phyloP scores from a whole-genome alignment of 2,329 filamentous ascomycete species.

The Colletotrichum musae region DNA sequence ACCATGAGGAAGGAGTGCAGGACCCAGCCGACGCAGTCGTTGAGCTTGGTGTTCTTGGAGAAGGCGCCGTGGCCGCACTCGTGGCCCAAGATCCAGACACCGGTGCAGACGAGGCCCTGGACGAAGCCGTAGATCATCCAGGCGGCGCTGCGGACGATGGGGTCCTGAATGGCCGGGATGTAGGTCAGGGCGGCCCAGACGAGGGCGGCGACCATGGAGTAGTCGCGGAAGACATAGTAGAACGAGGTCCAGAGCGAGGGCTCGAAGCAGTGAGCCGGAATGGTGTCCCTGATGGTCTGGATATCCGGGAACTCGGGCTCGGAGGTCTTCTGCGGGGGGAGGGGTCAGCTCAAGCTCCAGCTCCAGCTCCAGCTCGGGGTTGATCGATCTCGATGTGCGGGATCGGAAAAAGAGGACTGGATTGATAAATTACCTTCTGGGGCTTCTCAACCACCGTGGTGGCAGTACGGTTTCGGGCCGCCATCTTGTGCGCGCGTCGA shows the following conservation, averaged over 20 bases:
- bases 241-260: conserved; percentile 66
- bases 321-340: conserved; percentile 21
- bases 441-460: conserved; percentile 41
- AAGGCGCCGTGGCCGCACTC: conserved; percentile 81
- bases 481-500: conserved; percentile 22
- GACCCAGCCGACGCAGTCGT: conserved; percentile 74
- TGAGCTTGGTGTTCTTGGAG: conserved; percentile 68
- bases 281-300: conserved; percentile 65
- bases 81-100: conserved; percentile 80
- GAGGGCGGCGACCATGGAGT: conserved; percentile 63
- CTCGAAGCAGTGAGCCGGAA: conserved; percentile 74
- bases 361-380: neutral
- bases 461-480: conserved; percentile 34
- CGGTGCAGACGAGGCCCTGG: conserved; percentile 77
- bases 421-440: conserved; percentile 33
- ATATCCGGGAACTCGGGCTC: conserved; percentile 59
- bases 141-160: conserved; percentile 59
- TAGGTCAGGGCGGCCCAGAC: conserved; percentile 66
- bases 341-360: conserved; percentile 18
- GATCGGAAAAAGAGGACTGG: neutral
- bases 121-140: conserved; percentile 74
- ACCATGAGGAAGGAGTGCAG: conserved; percentile 77
- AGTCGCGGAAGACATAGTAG: conserved; percentile 70
- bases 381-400: conserved; percentile 8
- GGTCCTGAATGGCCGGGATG: conserved; percentile 65